These are phyloP conservation scores for Biscogniauxia marginata DNA, from an alignment of 2,329 filamentous ascomycete genomes.

Conservation along the genomic window DNA sequence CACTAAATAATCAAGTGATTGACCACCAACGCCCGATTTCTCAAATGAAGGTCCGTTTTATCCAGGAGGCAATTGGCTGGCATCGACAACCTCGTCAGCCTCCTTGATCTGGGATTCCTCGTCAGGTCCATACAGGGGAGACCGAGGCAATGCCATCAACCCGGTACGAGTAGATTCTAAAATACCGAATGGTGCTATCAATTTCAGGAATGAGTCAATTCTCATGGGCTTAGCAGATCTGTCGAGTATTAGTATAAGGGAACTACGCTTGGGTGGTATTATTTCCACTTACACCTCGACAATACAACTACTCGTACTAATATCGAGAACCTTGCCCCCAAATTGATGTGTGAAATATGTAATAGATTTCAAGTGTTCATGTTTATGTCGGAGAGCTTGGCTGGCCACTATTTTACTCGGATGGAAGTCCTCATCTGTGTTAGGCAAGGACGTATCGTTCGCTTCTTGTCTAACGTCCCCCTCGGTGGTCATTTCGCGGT, in stretches of 20 bases:
- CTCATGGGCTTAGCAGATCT: conserved; percentile 89
- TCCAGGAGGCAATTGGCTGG: conserved; percentile 88
- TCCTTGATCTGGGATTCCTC: conserved; percentile 73
- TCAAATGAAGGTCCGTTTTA: conserved; percentile 42
- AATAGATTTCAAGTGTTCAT: conserved; percentile 94
- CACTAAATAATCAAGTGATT: conserved; percentile 15
- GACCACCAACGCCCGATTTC: conserved; percentile 16
- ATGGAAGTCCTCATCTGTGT: conserved; percentile 71
- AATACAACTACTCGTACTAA: conserved; percentile 97
- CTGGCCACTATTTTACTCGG: conserved; percentile 81
- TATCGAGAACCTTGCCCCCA: conserved; percentile 94
- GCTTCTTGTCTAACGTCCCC: conserved; percentile 44
- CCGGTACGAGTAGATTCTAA: conserved; percentile 94
- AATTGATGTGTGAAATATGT: conserved; percentile 98
- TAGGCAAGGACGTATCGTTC: conserved; percentile 42
- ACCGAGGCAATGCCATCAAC: conserved; percentile 93
- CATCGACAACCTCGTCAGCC: conserved; percentile 91
- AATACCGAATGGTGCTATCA: conserved; percentile 91
- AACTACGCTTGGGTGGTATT: neutral
- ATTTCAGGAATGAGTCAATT: conserved; percentile 97
- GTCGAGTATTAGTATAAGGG: conserved; percentile 22
- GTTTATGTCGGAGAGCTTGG: conserved; percentile 92
- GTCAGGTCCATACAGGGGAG: conserved; percentile 73
- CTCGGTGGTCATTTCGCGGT: conserved; percentile 74
- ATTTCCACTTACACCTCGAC: conserved; percentile 82